Base-by-base conservation (phyloP, 805 yeast genomes). In the Yarrowia sp. region DNA sequence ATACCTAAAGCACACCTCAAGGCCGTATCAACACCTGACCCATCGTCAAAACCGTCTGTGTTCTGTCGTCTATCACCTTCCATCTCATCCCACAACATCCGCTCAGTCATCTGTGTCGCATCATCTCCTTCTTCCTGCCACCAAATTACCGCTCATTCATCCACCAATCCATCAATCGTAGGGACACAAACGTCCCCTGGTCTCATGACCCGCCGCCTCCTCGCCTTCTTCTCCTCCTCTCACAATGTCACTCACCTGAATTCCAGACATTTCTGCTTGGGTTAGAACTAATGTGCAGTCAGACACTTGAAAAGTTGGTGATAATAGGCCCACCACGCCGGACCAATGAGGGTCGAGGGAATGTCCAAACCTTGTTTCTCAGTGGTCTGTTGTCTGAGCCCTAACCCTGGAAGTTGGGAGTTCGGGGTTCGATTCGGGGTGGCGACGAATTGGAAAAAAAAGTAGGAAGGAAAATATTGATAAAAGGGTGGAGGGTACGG, bases 201-300 rank as follows among this genome's bases (percentile, higher is more conserved):
- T 33, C 26, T 17, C 21, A 17, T 28, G 17, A 26, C 11, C n/a
- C 9, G 19, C 12, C 35, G 36, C 10, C 24, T 19, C 22, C 35
- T 17, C 44, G 26, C n/a, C n/a, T 22, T 4, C 32, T 2, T n/a
- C 32, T 17, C 10, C 59, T 19, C 24, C 9, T 36, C 46, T 17
- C 30, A 3, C 41, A 33, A 24, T 7, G 35, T 54, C 28, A 58
- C 63, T 58, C 63, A 58, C 63, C 49, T 58, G 63, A 58, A 58
- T 58, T 58, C 63, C 63, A 58, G 63, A 58, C 63, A 58, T 58
- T 58, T 54, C 61, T 54, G 61, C 61, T 54, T 54, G 61, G 61
- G 61, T 54, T 54, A 54, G 61, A 36, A 26, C 33, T 54, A 22
- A 19, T 36, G 61, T 54, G 61, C 61, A 54, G 61, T 35, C 24